These are phyloP conservation scores for Pelomyxa schiedti DNA, from an alignment of 78 protist genomes.

Conservation along the genomic window DNA sequence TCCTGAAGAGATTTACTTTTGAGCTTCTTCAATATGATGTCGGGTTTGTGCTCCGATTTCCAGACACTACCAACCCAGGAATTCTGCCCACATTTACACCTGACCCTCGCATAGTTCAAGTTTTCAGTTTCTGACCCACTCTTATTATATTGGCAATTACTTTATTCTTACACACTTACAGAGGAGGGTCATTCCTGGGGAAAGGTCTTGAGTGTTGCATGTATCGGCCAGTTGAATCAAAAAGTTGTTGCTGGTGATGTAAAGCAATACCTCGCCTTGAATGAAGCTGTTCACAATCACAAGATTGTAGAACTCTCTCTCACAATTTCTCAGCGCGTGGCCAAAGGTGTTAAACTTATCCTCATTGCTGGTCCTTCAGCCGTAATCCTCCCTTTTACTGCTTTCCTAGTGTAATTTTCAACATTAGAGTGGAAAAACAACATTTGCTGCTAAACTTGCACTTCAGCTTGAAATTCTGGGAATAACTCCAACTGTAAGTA, in stretches of 20 bases:
- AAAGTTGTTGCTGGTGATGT: not conserved
- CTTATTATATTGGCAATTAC: not conserved
- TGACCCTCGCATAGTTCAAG: not conserved
- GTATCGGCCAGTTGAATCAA: not conserved
- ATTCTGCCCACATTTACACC: not conserved
- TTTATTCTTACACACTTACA: not conserved
- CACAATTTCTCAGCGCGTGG: not conserved
- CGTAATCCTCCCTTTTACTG: too few species aligned
- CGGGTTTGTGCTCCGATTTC: not conserved
- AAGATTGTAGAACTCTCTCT: not conserved
- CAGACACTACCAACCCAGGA: not conserved
- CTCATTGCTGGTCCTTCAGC: constrained; percentile 49
- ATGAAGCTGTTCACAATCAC: not conserved
- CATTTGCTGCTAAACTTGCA: constrained; percentile 16
- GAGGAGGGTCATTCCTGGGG: not conserved
- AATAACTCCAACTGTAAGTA: not conserved
- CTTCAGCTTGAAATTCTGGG: constrained; percentile 14
- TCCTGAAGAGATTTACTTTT: not conserved
- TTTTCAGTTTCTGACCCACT: not conserved
- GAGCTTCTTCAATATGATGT: not conserved
- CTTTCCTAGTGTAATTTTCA: too few species aligned
- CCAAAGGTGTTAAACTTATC: not conserved
- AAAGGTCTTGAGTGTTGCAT: not conserved
- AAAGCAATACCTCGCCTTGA: not conserved
- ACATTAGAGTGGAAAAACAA: constrained; percentile 49